These are phyloP conservation scores for Inga leiocalycina DNA, from an alignment of 306 rosid species.

Conservation along the genomic window DNA sequence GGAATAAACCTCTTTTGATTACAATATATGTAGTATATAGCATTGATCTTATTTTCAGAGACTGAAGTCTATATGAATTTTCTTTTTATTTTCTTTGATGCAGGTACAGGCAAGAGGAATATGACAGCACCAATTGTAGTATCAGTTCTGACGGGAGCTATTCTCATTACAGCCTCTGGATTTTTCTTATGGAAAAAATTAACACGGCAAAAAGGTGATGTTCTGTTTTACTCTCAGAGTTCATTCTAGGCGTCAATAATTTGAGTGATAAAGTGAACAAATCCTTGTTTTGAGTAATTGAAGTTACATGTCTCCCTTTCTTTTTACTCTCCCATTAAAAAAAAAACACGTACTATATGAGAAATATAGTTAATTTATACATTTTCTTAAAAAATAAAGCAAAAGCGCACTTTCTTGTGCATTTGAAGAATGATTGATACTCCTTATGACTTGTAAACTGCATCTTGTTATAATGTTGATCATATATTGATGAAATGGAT, in stretches of 20 bases:
- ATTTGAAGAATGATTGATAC: too few relatives aligned
- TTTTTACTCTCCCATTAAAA: too few relatives aligned
- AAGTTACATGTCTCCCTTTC: too few relatives aligned
- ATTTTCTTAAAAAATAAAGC: too few relatives aligned
- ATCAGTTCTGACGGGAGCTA: conserved; percentile 1
- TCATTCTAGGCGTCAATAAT: background rate
- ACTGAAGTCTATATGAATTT: background rate
- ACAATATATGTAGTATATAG: background rate
- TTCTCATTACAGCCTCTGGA: background rate
- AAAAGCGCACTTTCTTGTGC: too few relatives aligned
- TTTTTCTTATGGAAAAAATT: background rate
- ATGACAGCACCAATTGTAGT: background rate
- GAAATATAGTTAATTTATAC: too few relatives aligned
- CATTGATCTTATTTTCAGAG: background rate
- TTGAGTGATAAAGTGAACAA: background rate
- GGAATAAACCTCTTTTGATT: background rate
- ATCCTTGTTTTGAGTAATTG: too few relatives aligned
- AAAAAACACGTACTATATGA: too few relatives aligned
- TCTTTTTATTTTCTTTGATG: background rate
- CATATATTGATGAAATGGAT: too few relatives aligned
- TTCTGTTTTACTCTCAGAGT: too few relatives aligned
- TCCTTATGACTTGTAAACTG: too few relatives aligned
- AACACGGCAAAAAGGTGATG: background rate
- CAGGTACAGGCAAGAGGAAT: conserved; percentile 16
- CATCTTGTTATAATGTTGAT: too few relatives aligned